Conservation (phyloP, 2,329 filamentous ascomycete species). For the Arthrobotrys iridis region DNA sequence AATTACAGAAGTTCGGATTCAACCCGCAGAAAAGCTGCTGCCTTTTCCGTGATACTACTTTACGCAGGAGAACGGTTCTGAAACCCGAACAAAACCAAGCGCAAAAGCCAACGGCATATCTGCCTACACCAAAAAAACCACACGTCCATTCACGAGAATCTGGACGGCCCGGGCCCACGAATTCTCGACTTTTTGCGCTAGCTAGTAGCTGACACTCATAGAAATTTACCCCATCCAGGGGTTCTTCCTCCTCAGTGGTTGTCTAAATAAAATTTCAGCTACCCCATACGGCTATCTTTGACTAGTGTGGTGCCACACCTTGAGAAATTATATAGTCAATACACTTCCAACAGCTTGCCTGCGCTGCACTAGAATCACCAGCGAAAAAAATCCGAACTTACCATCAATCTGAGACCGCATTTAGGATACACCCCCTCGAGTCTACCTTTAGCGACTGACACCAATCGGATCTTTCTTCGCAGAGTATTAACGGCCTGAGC, state of each 20-base stretch:
- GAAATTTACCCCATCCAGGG: slow-evolving; percentile 47
- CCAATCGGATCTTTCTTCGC: slow-evolving; percentile 53
- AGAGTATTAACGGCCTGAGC: slow-evolving; percentile 44
- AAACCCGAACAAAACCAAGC: slow-evolving; percentile 50
- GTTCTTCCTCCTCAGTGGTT: slow-evolving; percentile 27
- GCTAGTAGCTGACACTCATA: slow-evolving; percentile 28
- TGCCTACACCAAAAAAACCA: slow-evolving; percentile 34
- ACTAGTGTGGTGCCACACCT: slow-evolving; percentile 47
- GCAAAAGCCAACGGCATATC: slow-evolving; percentile 45
- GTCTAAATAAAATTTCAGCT: slow-evolving; percentile 49
- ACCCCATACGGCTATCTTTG: slow-evolving; percentile 40
- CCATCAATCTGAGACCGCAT: slow-evolving; percentile 52
- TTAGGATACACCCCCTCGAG: slow-evolving; percentile 44
- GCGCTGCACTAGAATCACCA: slow-evolving; percentile 45
- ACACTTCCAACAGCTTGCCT: slow-evolving; percentile 36
- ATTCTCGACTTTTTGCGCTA: slow-evolving; percentile 41
- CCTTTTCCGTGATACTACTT: slow-evolving; percentile 50
- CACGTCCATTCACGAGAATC: slow-evolving; percentile 34
- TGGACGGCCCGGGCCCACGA: slow-evolving; percentile 44
- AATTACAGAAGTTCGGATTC: slow-evolving; percentile 18
- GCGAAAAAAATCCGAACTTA: slow-evolving; percentile 47
- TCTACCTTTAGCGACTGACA: slow-evolving; percentile 39
- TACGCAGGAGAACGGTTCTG: slow-evolving; percentile 48
- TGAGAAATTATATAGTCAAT: slow-evolving; percentile 53
- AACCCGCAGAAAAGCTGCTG: slow-evolving; percentile 48